These are phyloP conservation scores for Ascoidea rubescens DNA, from an alignment of 805 yeast species.

Conservation along the genomic window DNA sequence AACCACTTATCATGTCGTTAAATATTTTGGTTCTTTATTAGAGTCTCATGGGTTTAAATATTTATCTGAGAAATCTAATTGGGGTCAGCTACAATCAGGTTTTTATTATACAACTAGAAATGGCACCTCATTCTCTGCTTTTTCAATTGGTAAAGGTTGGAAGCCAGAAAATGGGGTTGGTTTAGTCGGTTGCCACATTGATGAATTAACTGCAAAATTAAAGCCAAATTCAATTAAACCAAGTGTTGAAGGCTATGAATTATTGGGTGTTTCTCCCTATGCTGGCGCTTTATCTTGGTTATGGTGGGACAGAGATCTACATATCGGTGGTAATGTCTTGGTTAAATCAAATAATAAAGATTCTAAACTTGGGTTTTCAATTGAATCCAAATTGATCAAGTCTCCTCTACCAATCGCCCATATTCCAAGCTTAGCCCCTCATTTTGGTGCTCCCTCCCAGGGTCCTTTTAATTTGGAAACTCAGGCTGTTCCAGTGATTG, in stretches of 20 bases:
- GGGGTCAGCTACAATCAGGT: slow-evolving; percentile 37
- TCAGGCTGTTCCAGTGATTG: slow-evolving; percentile 67
- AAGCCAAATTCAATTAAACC: slow-evolving; percentile 58
- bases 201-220: slow-evolving; percentile 51
- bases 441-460: slow-evolving; percentile 57
- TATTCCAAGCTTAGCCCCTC: slow-evolving; percentile 79
- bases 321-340: slow-evolving; percentile 67
- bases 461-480: slow-evolving; percentile 71
- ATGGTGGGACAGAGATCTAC: slow-evolving; percentile 83
- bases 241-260: slow-evolving; percentile 58
- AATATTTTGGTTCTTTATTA: slow-evolving; percentile 32
- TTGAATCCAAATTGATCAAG: slow-evolving; percentile 37
- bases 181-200: slow-evolving; percentile 62
- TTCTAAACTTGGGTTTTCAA: slow-evolving; percentile 17
- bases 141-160: slow-evolving; percentile 56
- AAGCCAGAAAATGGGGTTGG: slow-evolving; percentile 52
- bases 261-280: slow-evolving; percentile 76
- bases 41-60: slow-evolving; percentile 48
- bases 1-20: slow-evolving; percentile 61
- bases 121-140: slow-evolving; percentile 57
- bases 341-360: slow-evolving; percentile 25
- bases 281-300: slow-evolving; percentile 51
- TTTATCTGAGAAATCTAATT: slow-evolving; percentile 46
- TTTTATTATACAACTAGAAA: slow-evolving; percentile 56
- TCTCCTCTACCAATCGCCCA: slow-evolving; percentile 61